A percentile compares a stretch with the other conserved stretches of the same genome.
phyloP scores from a whole-genome alignment of 805 yeast species.

The Metschnikowia baotianmanensis region DNA sequence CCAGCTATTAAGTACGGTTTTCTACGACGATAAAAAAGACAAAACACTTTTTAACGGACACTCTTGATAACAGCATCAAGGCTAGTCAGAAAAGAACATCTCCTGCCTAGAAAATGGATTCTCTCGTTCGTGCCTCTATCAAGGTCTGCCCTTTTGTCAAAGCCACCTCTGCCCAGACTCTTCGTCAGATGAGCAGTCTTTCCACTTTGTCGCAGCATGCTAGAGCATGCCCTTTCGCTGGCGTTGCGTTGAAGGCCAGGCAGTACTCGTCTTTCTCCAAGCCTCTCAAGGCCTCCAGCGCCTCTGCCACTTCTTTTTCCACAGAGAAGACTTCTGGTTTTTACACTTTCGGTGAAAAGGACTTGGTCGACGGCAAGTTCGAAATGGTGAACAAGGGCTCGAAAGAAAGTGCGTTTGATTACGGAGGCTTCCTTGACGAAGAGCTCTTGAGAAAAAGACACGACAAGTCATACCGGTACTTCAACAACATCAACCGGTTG shows the following conservation, averaged over 20 bases:
- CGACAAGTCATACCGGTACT: conserved; percentile 92
- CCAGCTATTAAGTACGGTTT: background rate
- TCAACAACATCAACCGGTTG: conserved; percentile 94
- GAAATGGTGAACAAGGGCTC: conserved; percentile 31
- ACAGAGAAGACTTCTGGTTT: conserved; percentile 29
- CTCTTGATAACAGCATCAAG: too few relatives aligned
- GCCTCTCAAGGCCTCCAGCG: conserved; percentile 45
- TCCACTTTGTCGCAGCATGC: conserved; percentile 55
- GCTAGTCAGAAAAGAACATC: background rate
- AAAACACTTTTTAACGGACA: conserved; percentile 1
- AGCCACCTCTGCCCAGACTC: conserved; percentile 54
- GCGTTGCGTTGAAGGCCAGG: conserved; percentile 60
- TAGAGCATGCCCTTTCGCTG: conserved; percentile 85
- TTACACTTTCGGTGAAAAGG: conserved; percentile 30
- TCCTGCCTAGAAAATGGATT: conserved; percentile 73
- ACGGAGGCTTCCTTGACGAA: conserved; percentile 60
- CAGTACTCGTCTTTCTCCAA: conserved; percentile 49
- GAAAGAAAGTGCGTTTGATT: conserved; percentile 62
- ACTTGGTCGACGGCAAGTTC: conserved; percentile 25
- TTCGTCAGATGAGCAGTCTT: conserved; percentile 52
- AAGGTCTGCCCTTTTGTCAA: conserved; percentile 82
- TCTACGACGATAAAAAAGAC: background rate
- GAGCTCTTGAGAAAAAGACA: conserved; percentile 72
- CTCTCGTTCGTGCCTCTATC: conserved; percentile 72
- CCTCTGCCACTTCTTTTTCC: conserved; percentile 30